A percentile compares a stretch with the other conserved stretches of the same genome.
These are phyloP conservation scores for Salvia splendens DNA, from an alignment of 257 asterid genomes.

Conservation along the genomic window DNA sequence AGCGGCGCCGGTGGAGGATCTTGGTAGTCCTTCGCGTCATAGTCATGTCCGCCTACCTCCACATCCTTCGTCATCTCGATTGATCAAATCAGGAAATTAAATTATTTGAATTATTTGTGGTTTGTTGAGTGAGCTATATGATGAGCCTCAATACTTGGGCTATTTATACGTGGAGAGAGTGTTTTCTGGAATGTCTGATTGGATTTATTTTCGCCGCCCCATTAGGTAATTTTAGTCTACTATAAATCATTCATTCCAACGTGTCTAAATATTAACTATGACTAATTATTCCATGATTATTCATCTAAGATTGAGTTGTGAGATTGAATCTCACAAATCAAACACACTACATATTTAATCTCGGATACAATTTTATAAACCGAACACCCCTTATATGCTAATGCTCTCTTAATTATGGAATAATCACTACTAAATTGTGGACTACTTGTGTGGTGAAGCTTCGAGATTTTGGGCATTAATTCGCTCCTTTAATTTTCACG, in stretches of 20 bases:
- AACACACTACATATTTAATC: no score
- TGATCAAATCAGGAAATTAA: no score
- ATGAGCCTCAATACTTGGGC: not conserved
- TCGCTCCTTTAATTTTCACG: not conserved
- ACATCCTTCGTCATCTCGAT: constrained; percentile 52
- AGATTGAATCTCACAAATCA: no score
- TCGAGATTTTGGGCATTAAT: not conserved
- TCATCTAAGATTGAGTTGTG: no score
- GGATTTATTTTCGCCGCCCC: constrained; percentile 43
- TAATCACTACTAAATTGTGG: not conserved
- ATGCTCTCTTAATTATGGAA: no score
- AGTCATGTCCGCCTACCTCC: constrained; percentile 49
- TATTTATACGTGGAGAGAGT: no score
- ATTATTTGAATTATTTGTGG: not conserved
- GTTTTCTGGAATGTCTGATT: not conserved
- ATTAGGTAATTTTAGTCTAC: not conserved
- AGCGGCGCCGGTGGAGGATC: constrained; percentile 63
- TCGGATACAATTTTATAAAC: no score
- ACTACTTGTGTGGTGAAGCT: not conserved
- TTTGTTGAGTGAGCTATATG: no score
- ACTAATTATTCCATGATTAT: constrained; percentile 1
- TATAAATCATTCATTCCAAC: no score
- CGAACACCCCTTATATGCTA: no score
- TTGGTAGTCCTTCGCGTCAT: constrained; percentile 57
- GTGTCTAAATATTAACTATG: no score